These are phyloP conservation scores for Cladobotryum protrusum DNA, from an alignment of 2,329 filamentous ascomycete genomes.

Conservation along the genomic window DNA sequence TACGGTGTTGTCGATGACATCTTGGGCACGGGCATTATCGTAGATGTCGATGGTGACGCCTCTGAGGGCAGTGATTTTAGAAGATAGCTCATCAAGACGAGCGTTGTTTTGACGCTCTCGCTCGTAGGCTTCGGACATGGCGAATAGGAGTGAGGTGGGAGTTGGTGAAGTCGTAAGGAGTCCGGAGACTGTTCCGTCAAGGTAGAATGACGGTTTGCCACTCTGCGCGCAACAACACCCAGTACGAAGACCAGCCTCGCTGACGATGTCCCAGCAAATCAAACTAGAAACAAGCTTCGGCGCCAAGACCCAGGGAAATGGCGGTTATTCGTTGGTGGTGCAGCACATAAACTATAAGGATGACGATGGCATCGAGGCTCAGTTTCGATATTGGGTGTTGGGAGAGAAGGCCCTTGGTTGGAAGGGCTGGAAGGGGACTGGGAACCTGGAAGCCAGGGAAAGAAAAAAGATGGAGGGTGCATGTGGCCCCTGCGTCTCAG, in stretches of 20 bases:
- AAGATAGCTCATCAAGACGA: conserved; percentile 81
- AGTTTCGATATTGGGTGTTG: background rate
- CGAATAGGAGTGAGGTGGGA: background rate
- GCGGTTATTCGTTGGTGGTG: too few relatives aligned
- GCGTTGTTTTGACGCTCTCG: conserved; percentile 89
- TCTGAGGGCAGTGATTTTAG: conserved; percentile 86
- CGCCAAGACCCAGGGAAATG: too few relatives aligned
- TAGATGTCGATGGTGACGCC: conserved; percentile 97
- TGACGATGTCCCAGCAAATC: too few relatives aligned
- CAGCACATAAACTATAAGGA: background rate
- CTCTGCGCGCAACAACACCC: too few relatives aligned
- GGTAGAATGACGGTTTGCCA: too few relatives aligned
- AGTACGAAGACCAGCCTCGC: too few relatives aligned
- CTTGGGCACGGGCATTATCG: conserved; percentile 85
- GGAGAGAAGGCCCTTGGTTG: background rate
- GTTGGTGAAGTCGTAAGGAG: background rate
- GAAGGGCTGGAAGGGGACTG: background rate
- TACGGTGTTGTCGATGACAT: conserved; percentile 83
- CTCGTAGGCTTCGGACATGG: conserved; percentile 72
- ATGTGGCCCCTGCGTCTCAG: too few relatives aligned
- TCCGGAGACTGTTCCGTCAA: too few relatives aligned
- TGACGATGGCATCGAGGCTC: conserved; percentile 8
- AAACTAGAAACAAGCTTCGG: too few relatives aligned
- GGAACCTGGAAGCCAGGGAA: too few relatives aligned
- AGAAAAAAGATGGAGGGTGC: background rate